Percentiles rank a stretch among this genome's conserved stretches.
Conservation (phyloP, 176 grass and related monocot species). For the Eragrostis nindensis region DNA sequence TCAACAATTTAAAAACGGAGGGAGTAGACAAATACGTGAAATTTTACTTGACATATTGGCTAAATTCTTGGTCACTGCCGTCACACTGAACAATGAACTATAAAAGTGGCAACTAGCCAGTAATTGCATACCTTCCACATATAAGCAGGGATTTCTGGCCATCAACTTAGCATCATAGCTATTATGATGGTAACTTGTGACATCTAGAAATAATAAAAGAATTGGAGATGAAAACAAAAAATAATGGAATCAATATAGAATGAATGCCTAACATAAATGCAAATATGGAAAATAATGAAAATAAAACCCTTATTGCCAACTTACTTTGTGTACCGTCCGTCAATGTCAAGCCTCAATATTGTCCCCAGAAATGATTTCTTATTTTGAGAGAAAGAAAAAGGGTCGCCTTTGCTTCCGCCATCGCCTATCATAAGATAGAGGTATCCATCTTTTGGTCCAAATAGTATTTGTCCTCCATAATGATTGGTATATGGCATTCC, state of each 20-base stretch:
- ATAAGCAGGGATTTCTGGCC: conserved; percentile 50
- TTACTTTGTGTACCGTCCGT: conserved; percentile 1
- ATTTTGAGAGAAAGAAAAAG: conserved; percentile 77
- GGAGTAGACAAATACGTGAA: not conserved
- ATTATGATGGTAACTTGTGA: too few relatives aligned
- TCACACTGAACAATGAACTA: not conserved
- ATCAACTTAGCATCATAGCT: too few relatives aligned
- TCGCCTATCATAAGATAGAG: conserved; percentile 79
- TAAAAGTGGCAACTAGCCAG: not conserved
- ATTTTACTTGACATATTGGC: not conserved
- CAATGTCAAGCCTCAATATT: conserved; percentile 74
- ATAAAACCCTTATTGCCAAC: conserved; percentile 14
- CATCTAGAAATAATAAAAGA: not conserved
- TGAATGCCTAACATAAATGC: not conserved
- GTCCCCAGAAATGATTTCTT: conserved; percentile 70
- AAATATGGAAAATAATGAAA: not conserved
- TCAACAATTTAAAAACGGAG: too few relatives aligned
- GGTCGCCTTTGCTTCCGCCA: conserved; percentile 66
- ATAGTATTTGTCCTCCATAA: conserved; percentile 80
- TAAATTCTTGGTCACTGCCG: not conserved
- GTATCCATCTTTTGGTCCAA: conserved; percentile 66
- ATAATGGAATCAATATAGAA: not conserved
- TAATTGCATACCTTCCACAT: conserved; percentile 49
- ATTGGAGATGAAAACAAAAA: not conserved
- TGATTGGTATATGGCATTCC: conserved; percentile 53